Base-by-base conservation (phyloP, 2,329 filamentous ascomycete species). In the Phyllosticta citrichinensis region DNA sequence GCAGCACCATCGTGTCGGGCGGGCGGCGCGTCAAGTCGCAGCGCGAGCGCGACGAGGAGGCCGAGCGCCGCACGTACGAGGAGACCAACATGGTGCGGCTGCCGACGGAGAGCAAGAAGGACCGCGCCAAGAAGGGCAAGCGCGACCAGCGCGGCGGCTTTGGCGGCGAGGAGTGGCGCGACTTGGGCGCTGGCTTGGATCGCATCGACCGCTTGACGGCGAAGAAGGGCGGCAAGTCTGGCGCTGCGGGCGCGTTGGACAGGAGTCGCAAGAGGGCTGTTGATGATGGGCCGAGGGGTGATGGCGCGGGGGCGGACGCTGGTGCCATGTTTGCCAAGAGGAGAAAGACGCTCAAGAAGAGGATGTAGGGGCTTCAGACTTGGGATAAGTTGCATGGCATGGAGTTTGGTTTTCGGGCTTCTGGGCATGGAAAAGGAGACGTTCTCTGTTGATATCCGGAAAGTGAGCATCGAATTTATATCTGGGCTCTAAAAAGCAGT, bases 121-220 rank as follows among this genome's bases (percentile, higher is more conserved):
- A 96, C 5, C 77, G 79, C 62, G 82, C 84, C 55, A 87, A 88
- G 77, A 85, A 82, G 71, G 77, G 78, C 30, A 77, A 73, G 2
- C 74, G 71, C 70, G 69, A 50, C 5, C 22, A 55, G 25, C 73
- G 74, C 19, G 71, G 74, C 47, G 72, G 73, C 40, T 97, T 89
- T 76, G 93, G 93, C 64, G 94, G 94, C 57, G 94, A 97, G 75
- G 94, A 97, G 71, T 97, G 91, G 90, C 84, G 87, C 65, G 86
- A 88, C 25, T 78, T 99, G 53, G 90, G 89, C 61, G 87, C 92
- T 71, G 91, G 91, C 8, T 83, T 92, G 57, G 90, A 96, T 75
- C 82, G 93, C 53, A 96, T 97, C 74, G 87, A 91, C 67, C 81
- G 86, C 64, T 78, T 96, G 69, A 97, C 92, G 6, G 85, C 84